Evolutionary conservation across 108 stramenopile species (phyloP).

Genomic region (Discostella stelligeroides): DNA sequence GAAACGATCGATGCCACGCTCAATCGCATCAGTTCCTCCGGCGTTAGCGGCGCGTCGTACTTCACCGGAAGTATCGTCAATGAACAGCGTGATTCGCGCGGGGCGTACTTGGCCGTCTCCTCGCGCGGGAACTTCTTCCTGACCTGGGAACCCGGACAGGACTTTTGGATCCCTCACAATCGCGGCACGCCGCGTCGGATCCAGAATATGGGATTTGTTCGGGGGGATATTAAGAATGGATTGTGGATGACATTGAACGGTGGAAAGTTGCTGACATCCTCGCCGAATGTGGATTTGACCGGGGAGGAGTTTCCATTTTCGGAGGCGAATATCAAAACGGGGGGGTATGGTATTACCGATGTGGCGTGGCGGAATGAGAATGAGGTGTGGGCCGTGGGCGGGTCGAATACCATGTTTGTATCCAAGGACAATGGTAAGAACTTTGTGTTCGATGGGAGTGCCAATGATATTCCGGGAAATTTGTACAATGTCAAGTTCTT

Average conservation of each 20-base stretch:
- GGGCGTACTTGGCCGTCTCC: constrained; percentile 89
- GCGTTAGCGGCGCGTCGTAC: constrained; percentile 94
- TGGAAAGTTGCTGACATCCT: constrained; percentile 80
- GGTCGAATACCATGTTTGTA: constrained; percentile 93
- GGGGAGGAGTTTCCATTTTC: constrained; percentile 78
- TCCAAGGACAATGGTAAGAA: constrained; percentile 92
- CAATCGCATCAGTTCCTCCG: constrained; percentile 89
- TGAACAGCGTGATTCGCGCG: constrained; percentile 83
- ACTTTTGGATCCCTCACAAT: constrained; percentile 99
- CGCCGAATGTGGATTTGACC: constrained; percentile 54
- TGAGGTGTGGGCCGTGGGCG: constrained; percentile 97
- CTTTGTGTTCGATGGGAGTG: constrained; percentile 90
- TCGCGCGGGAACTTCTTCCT: constrained; percentile 98
- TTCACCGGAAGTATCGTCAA: constrained; percentile 93
- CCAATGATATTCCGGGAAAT: constrained; percentile 94
- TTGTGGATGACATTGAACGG: constrained; percentile 98
- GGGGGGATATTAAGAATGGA: constrained; percentile 90
- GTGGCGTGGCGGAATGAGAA: constrained; percentile 89
- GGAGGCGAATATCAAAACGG: constrained; percentile 94
- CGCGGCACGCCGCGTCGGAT: constrained; percentile 94
- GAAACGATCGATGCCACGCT: constrained; percentile 98
- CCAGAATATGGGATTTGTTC: constrained; percentile 97
- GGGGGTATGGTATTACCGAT: constrained; percentile 97
- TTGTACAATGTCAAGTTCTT: constrained; percentile 98
- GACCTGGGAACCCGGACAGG: constrained; percentile 96